phyloP scores from a whole-genome alignment of 768 basidiomycete species.

The Xanthoconium stramineum region DNA sequence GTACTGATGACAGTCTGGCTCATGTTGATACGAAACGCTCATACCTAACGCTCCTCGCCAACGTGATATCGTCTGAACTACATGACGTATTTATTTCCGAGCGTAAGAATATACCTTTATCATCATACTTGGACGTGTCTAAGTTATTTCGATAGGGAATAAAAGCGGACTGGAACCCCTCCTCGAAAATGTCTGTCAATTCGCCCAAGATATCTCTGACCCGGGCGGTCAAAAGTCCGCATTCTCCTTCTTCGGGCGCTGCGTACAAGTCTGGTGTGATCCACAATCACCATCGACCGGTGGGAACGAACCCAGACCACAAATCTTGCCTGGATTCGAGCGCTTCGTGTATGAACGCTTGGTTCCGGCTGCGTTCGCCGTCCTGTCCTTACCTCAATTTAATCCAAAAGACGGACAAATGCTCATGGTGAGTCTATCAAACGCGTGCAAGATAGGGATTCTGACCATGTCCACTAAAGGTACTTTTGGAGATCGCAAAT shows the following conservation, averaged over 20 bases:
- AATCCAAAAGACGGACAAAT: constrained; percentile 89
- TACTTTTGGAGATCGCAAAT: constrained; percentile 84
- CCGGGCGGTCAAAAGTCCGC: constrained; percentile 74
- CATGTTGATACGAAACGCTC: constrained; percentile 84
- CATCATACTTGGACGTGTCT: neutral
- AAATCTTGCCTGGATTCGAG: constrained; percentile 82
- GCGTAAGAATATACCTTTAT: constrained; percentile 48
- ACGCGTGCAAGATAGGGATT: neutral
- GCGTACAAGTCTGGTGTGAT: constrained; percentile 67
- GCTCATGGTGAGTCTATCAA: constrained; percentile 56
- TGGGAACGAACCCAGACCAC: constrained; percentile 33
- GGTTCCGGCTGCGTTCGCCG: constrained; percentile 76
- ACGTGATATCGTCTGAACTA: constrained; percentile 76
- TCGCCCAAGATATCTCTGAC: constrained; percentile 78
- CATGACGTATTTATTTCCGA: constrained; percentile 84
- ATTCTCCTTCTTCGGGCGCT: constrained; percentile 71
- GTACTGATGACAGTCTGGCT: constrained; percentile 82
- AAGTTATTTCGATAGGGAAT: constrained; percentile 46
- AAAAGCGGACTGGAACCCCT: constrained; percentile 65
- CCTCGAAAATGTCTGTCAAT: constrained; percentile 66
- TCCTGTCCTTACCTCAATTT: constrained; percentile 75
- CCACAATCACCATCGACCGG: constrained; percentile 34
- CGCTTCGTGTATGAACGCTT: constrained; percentile 86
- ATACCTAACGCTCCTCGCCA: constrained; percentile 80
- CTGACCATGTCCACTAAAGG: constrained; percentile 41